Base-by-base conservation (phyloP, 2,329 filamentous ascomycete species). In the Penicillium brevicompactum region DNA sequence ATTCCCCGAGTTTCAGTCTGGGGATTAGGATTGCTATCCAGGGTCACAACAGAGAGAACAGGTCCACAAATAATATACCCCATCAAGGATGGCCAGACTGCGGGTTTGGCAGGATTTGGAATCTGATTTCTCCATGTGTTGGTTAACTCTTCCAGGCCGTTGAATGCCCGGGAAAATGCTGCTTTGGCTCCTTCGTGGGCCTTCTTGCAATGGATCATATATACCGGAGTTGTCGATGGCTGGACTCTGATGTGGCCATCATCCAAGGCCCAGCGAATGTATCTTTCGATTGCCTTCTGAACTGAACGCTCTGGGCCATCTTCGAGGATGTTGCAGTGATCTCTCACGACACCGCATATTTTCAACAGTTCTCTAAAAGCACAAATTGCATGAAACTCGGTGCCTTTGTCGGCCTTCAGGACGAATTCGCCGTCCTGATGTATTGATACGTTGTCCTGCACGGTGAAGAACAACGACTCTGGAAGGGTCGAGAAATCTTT, bases 401-500 rank as follows among this genome's bases (percentile, higher is more conserved):
- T 70, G 22, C 71, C 70, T 18, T 67, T 65, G 2, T 71, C 55
- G 11, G 76, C 70, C 43, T 76, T 74, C 54, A 86, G 78, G 57
- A 81, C 77, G 0, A 80, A 75, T 18, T 73, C 69, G 41, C 74
- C 69, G 38, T 61, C 44, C 16, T 73, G 60, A 10, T 72, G 68
- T 2, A 68, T 41, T 10, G n/a, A 6, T 11, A 46, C 27, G 5
- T 51, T 38, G 13, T 49, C 42, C 9, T 41, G 60, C 1, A 46
- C 50, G 9, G 59, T 32, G 8, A 78, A 76, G 68, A 86, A 86
- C 1, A 86, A 67, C 8, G 75, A 73, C 8, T 78, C 73, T 2
- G 83, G 83, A 13, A 86, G 65, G 14, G 79, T 83, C 8, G 71
- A 70, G 58, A 85, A 84, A 59, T 85, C 82, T 47, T 77, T 67